Conservation (phyloP, 2,329 filamentous ascomycete species). For the Botrytis squamosa region DNA sequence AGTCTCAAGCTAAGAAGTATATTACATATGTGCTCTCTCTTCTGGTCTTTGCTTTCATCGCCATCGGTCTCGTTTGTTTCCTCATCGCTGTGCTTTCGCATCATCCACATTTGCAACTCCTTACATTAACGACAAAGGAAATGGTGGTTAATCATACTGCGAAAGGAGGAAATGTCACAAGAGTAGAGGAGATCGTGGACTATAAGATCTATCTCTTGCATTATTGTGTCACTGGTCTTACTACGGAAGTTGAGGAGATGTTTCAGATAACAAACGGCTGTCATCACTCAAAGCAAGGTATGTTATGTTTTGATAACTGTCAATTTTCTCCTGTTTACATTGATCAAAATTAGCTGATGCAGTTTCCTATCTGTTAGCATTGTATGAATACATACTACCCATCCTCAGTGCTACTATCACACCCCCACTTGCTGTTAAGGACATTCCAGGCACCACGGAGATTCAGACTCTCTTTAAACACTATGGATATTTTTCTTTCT, state of each 20-base stretch:
- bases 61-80: not conserved
- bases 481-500: slow-evolving; percentile 5
- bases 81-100: slow-evolving; percentile 4
- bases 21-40: slow-evolving; percentile 6
- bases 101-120: slow-evolving; percentile 6
- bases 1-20: not conserved
- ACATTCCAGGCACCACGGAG: not conserved
- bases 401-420: not conserved
- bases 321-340: not conserved
- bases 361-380: not conserved
- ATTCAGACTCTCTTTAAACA: slow-evolving; percentile 4
- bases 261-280: not conserved
- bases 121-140: not conserved
- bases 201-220: slow-evolving; percentile 8
- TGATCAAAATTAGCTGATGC: not conserved
- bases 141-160: not conserved
- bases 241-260: not conserved
- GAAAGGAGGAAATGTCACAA: not conserved
- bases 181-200: not conserved
- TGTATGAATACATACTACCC: not conserved
- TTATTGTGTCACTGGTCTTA: slow-evolving; percentile 8
- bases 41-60: not conserved
- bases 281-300: slow-evolving; percentile 12
- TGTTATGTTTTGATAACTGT: not conserved
- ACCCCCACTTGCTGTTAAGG: not conserved